Conservation (phyloP, 768 basidiomycete genomes). For the Lactarius hengduanensis region DNA sequence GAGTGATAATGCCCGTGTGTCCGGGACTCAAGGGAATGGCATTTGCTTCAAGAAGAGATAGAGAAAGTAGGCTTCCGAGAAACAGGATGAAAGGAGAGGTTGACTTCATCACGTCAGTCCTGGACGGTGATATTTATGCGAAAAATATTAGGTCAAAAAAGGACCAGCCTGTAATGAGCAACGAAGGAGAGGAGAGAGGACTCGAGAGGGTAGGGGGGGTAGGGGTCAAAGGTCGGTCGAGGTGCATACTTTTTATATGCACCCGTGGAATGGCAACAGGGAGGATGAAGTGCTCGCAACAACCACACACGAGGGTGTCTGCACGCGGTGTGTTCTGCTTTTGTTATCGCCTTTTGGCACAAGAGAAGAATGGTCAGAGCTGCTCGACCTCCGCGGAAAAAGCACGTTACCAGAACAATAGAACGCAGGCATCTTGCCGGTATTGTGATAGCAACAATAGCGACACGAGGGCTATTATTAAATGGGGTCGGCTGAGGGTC, state of each 20-base stretch:
- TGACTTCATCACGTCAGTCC: slow-evolving; percentile 56
- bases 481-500: background rate
- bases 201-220: background rate
- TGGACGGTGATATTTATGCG: slow-evolving; percentile 73
- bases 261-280: background rate
- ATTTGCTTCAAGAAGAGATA: slow-evolving; percentile 39
- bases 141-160: background rate
- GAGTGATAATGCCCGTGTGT: slow-evolving; percentile 38
- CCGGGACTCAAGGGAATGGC: slow-evolving; percentile 43
- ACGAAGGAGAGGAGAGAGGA: slow-evolving; percentile 6
- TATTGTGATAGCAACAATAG: slow-evolving; percentile 2
- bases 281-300: background rate
- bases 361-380: background rate
- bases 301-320: slow-evolving; percentile 1
- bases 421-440: background rate
- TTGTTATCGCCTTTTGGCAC: slow-evolving; percentile 4
- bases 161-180: slow-evolving; percentile 18
- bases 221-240: background rate
- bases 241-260: slow-evolving; percentile 6
- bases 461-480: background rate
- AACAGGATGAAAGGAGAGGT: slow-evolving; percentile 50
- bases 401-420: slow-evolving; percentile 7
- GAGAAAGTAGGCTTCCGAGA: slow-evolving; percentile 49
- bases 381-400: background rate
- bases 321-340: background rate